These are phyloP conservation scores for Cornus florida DNA, from an alignment of 148 eudicot genomes.

Conservation along the genomic window DNA sequence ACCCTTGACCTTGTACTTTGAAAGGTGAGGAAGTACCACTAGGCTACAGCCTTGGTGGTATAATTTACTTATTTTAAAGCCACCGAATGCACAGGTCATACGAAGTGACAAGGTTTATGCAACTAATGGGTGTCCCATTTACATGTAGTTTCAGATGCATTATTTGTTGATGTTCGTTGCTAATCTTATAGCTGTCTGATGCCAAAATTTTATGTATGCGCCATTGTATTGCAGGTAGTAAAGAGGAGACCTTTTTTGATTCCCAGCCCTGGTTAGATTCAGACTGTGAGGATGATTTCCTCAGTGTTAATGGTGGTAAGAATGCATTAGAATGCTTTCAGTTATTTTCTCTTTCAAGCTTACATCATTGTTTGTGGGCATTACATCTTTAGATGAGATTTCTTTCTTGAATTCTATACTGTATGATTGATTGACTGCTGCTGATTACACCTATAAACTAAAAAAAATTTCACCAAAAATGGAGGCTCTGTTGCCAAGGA, in stretches of 20 bases:
- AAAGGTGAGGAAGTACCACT: too few relatives aligned
- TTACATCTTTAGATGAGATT: background rate
- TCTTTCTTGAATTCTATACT: background rate
- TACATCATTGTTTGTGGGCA: background rate
- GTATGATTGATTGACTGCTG: background rate
- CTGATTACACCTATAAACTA: too few relatives aligned
- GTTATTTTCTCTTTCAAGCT: background rate
- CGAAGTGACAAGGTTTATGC: background rate
- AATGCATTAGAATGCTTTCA: slow-evolving; percentile 1
- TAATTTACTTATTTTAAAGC: background rate
- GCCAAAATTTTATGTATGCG: background rate
- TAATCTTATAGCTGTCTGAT: background rate
- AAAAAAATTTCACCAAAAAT: too few relatives aligned
- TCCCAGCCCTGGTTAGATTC: slow-evolving; percentile 86
- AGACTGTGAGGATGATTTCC: slow-evolving; percentile 83
- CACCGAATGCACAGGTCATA: background rate
- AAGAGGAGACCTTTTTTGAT: slow-evolving; percentile 75
- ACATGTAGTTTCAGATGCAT: background rate
- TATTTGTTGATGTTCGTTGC: background rate
- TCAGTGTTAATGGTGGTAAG: slow-evolving; percentile 84
- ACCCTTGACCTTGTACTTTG: background rate
- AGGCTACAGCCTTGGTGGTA: too few relatives aligned
- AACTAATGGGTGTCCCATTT: background rate
- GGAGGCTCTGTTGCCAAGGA: too few relatives aligned
- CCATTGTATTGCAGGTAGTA: slow-evolving; percentile 55